A percentile compares a stretch with the other conserved stretches of the same genome.
Evolutionary conservation across 2,329 filamentous ascomycete species (phyloP).

Genomic region (Colletotrichum gloeosporioides): DNA sequence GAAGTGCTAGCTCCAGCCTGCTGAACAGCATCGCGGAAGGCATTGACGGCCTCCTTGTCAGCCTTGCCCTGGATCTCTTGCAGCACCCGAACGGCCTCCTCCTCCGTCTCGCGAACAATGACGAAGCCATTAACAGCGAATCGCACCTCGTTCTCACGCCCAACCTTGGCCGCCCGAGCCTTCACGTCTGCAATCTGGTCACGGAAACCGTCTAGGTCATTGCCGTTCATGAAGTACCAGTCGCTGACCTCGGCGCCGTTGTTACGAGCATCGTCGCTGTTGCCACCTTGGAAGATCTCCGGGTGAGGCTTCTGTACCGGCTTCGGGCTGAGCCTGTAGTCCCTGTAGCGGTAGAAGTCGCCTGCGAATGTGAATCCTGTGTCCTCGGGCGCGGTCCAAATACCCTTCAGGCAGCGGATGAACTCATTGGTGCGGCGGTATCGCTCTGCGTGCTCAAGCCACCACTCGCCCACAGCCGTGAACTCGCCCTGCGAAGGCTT

Average conservation of each 20-base stretch:
- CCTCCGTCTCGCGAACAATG: conserved; percentile 54
- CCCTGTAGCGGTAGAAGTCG: conserved; percentile 58
- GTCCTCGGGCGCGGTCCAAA: conserved; percentile 48
- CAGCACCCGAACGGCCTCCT: conserved; percentile 52
- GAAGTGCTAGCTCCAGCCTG: conserved; percentile 52
- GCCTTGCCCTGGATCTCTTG: conserved; percentile 59
- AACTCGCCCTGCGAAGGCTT: conserved; percentile 44
- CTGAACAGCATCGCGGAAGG: conserved; percentile 53
- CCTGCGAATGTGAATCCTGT: conserved; percentile 53
- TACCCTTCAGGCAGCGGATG: conserved; percentile 54
- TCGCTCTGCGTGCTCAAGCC: conserved; percentile 58
- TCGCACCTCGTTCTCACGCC: conserved; percentile 44
- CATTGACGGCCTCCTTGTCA: conserved; percentile 52
- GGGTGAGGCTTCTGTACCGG: conserved; percentile 54
- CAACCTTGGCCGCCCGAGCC: conserved; percentile 46
- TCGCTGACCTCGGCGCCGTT: conserved; percentile 53
- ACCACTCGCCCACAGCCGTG: conserved; percentile 57
- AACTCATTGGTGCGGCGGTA: conserved; percentile 56
- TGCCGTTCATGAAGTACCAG: conserved; percentile 64
- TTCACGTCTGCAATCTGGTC: conserved; percentile 55
- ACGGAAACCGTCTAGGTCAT: conserved; percentile 57
- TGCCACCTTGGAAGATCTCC: conserved; percentile 59
- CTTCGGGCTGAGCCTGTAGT: conserved; percentile 55
- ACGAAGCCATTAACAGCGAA: conserved; percentile 58
- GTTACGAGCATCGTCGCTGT: conserved; percentile 53